Evolutionary conservation across 2,329 filamentous ascomycete species (phyloP), one percentile per base, ranked within the genome.

Genomic region (Calonectria fujianensis): DNA sequence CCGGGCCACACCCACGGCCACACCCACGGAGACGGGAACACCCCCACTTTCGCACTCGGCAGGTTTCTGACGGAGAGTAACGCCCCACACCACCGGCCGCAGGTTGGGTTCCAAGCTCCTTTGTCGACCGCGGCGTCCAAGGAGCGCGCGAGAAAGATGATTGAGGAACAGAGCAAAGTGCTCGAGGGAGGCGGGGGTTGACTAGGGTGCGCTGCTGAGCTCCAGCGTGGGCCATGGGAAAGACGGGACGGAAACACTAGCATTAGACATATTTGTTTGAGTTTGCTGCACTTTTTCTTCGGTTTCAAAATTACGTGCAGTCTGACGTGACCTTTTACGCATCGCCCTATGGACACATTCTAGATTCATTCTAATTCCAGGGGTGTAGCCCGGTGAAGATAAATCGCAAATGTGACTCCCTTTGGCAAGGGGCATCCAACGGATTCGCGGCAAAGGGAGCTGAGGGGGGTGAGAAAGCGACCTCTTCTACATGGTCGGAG

Each of bases 11-110:
- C n/a, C 37, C 7, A 51, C 24, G n/a, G 29, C 4, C 39, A 27
- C 16, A 31, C n/a, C 37, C 7, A 51, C 24, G n/a, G 29, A n/a
- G 32, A 10, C 41, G 52, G 32, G 5, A 24, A 0, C 27, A 29
- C 67, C 52, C 39, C 54, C 64, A 69, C 51, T 18, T 72, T 61
- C 29, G 14, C 52, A 20, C n/a, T 68, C 18, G 20, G 11, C 14
- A 39, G 18, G 37, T 72, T 67, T 24, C 11, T 68, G 41, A n/a
- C 13, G 9, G 51, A 73, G 8, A 14, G 16, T 4, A 27, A 16
- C 5, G 27, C 69, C 32, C 59, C 50, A 35, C 61, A 67, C 27
- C 41, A 74, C 24, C 64, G 72, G 31, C 41, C 48, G 32, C 72
- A 35, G 7, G 3, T 35, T 37, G 27, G 67, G 39, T 45, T 52